Evolutionary conservation across 768 basidiomycete genomes (phyloP).

Genomic region (Daedaleopsis sinensis): DNA sequence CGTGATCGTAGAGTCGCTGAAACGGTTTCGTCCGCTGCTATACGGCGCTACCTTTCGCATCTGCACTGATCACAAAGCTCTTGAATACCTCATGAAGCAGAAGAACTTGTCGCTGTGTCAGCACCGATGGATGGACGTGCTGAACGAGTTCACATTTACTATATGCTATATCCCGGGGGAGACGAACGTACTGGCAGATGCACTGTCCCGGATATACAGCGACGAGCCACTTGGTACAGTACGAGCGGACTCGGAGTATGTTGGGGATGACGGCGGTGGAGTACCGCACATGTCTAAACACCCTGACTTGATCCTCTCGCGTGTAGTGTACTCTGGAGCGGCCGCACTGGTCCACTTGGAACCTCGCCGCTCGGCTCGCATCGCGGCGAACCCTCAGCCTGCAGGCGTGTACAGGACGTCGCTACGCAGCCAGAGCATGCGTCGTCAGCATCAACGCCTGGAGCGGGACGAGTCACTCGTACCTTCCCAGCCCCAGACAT

Average conservation of each 20-base stretch:
- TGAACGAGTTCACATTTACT: conserved; percentile 25
- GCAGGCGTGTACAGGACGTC: neutral
- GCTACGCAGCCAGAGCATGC: no score
- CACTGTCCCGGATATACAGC: conserved; percentile 8
- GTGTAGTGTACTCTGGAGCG: neutral
- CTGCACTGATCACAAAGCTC: conserved; percentile 21
- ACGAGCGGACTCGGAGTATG: conserved; percentile 12
- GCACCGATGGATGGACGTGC: conserved; percentile 18
- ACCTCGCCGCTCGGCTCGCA: no score
- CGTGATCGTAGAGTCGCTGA: conserved; percentile 40
- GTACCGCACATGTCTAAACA: neutral
- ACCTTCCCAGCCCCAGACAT: no score
- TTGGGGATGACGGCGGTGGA: neutral
- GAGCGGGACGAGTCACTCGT: no score
- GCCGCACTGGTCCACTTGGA: neutral
- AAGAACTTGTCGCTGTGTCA: conserved; percentile 20
- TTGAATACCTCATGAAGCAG: conserved; percentile 19
- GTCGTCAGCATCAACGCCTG: no score
- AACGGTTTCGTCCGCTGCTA: conserved; percentile 25
- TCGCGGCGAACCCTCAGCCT: no score
- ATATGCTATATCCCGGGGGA: conserved; percentile 24
- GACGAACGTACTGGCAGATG: conserved; percentile 22
- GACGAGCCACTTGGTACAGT: conserved; percentile 17
- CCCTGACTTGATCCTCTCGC: neutral
- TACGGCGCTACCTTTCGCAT: conserved; percentile 18